Conservation (phyloP, 2,329 filamentous ascomycete species). For the Alternaria gaisen region DNA sequence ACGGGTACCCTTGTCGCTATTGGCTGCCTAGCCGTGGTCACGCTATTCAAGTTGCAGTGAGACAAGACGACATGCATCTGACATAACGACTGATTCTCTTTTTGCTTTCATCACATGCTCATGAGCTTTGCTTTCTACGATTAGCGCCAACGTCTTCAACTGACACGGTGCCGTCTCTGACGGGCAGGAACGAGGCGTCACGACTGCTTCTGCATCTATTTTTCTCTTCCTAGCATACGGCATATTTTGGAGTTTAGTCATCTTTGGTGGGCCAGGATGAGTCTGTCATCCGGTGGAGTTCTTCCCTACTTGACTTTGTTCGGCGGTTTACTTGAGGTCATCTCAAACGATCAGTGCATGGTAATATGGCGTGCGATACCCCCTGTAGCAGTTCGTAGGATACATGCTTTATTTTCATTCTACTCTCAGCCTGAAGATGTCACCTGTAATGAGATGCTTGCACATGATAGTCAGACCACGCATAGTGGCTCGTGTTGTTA, state of each 20-base stretch:
- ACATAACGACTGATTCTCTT: neutral
- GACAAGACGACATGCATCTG: neutral
- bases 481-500: neutral
- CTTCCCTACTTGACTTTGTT: neutral
- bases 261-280: neutral
- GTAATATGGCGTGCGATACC: neutral
- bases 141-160: neutral
- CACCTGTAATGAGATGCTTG: no score
- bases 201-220: neutral
- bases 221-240: neutral
- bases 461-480: neutral
- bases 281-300: neutral
- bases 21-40: slow-evolving; percentile 38
- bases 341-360: neutral
- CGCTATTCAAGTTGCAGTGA: slow-evolving; percentile 26
- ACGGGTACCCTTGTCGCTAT: slow-evolving; percentile 36
- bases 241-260: neutral
- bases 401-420: neutral
- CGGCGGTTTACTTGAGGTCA: neutral
- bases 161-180: neutral
- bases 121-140: neutral
- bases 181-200: neutral
- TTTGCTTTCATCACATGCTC: neutral
- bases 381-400: neutral
- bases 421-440: neutral